These are phyloP conservation scores for Platanthera zijinensis DNA, from an alignment of 106 monocot genomes.

Conservation along the genomic window DNA sequence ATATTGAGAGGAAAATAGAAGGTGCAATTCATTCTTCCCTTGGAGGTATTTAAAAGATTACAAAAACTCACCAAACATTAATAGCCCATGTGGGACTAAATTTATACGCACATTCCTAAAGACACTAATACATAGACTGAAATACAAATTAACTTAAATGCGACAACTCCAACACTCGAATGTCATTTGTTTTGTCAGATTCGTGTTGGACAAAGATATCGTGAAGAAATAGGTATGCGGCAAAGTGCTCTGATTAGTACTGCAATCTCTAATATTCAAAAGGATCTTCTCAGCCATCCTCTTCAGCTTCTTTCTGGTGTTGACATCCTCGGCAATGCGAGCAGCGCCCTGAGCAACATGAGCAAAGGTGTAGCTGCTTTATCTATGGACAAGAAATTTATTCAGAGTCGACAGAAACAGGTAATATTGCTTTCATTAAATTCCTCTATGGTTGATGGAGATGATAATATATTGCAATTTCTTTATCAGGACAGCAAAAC, in stretches of 20 bases:
- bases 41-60: too few species aligned
- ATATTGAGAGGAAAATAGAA: too few species aligned
- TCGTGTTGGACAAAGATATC: constrained; percentile 68
- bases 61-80: too few species aligned
- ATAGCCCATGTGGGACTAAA: too few species aligned
- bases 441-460: neutral
- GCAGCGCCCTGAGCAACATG: constrained; percentile 92
- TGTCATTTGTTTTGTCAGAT: constrained; percentile 31
- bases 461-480: neutral
- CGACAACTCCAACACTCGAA: too few species aligned
- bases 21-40: too few species aligned
- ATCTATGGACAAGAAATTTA: constrained; percentile 99
- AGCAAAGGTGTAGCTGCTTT: constrained; percentile 93
- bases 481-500: constrained; percentile 84
- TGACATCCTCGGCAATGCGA: constrained; percentile 96
- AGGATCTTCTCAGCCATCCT: constrained; percentile 92
- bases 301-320: constrained; percentile 91
- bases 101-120: too few species aligned
- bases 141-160: too few species aligned
- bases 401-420: constrained; percentile 84
- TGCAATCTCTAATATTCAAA: constrained; percentile 73
- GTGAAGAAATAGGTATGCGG: constrained; percentile 71
- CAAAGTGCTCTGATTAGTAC: constrained; percentile 70
- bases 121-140: too few species aligned
- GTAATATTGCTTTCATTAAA: constrained; percentile 11